phyloP scores from a whole-genome alignment of 495 filamentous ascomycete genomes.

The Talaromyces wortmannii region DNA sequence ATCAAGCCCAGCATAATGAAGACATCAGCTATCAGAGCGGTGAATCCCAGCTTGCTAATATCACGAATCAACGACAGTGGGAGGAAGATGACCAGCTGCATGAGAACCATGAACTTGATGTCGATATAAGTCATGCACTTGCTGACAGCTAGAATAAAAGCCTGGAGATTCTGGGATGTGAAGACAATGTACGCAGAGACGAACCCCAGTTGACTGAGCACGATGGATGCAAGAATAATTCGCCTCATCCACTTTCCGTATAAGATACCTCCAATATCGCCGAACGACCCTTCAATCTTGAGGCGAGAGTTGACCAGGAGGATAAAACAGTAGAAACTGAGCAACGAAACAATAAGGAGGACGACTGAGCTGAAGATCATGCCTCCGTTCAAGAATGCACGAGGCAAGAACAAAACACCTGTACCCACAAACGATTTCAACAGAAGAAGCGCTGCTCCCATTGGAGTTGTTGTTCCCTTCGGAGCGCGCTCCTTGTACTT shows the following conservation, averaged over 20 bases:
- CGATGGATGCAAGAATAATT: conserved; percentile 83
- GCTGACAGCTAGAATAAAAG: conserved; percentile 80
- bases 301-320: conserved; percentile 81
- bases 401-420: conserved; percentile 91
- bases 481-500: conserved; percentile 64
- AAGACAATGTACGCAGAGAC: conserved; percentile 98
- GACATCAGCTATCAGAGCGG: conserved; percentile 82
- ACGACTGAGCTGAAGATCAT: conserved; percentile 96
- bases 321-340: conserved; percentile 96
- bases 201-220: conserved; percentile 91
- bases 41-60: conserved; percentile 89
- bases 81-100: conserved; percentile 90
- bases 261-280: conserved; percentile 90
- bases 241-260: conserved; percentile 85
- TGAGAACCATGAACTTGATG: conserved; percentile 81
- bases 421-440: conserved; percentile 97
- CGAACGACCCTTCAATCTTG: conserved; percentile 81
- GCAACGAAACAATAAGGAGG: conserved; percentile 68
- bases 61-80: conserved; percentile 90
- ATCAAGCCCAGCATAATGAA: conserved; percentile 90
- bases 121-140: conserved; percentile 74
- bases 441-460: conserved; percentile 71
- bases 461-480: conserved; percentile 63
- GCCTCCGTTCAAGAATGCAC: conserved; percentile 89
- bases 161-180: conserved; percentile 90